A percentile compares a stretch with the other conserved stretches of the same genome.
phyloP scores from a whole-genome alignment of 2,329 filamentous ascomycete genomes.

The Raffaelea deltoideospora region DNA sequence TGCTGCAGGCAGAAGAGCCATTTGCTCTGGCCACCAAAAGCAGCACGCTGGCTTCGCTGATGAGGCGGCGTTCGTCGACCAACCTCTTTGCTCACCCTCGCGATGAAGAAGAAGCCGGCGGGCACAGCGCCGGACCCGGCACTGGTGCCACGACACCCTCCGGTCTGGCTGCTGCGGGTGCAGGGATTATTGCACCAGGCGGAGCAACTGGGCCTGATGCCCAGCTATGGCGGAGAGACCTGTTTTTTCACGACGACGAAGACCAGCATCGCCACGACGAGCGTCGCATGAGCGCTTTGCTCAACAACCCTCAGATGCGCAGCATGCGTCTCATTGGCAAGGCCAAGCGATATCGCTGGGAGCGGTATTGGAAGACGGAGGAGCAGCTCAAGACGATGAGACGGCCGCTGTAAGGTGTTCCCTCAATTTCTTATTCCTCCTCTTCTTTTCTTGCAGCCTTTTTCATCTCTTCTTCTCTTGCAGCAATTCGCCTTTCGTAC shows the following conservation, averaged over 20 bases:
- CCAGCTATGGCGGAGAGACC: conserved; percentile 10
- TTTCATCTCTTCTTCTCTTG: too few relatives aligned
- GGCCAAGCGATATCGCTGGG: conserved; percentile 75
- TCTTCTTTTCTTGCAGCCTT: neutral
- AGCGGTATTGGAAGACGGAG: conserved; percentile 71
- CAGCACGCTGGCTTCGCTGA: conserved; percentile 20
- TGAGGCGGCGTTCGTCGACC: conserved; percentile 30
- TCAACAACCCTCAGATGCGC: conserved; percentile 57
- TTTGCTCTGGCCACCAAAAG: conserved; percentile 29
- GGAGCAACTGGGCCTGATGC: neutral
- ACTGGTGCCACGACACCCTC: neutral
- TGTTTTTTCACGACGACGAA: conserved; percentile 19
- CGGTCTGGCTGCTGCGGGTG: neutral
- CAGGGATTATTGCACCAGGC: conserved; percentile 1
- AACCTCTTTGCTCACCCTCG: conserved; percentile 5
- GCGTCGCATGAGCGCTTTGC: conserved; percentile 41
- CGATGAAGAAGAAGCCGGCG: conserved; percentile 11
- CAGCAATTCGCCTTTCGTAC: too few relatives aligned
- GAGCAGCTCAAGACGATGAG: conserved; percentile 57
- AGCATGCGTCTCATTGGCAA: conserved; percentile 81
- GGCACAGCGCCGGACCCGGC: neutral
- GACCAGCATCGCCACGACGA: conserved; percentile 37
- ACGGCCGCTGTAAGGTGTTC: conserved; percentile 44
- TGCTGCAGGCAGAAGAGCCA: conserved; percentile 26
- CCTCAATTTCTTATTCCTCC: neutral